Conservation (phyloP, 306 rosid genomes). For the Erythrophleum fordii region DNA sequence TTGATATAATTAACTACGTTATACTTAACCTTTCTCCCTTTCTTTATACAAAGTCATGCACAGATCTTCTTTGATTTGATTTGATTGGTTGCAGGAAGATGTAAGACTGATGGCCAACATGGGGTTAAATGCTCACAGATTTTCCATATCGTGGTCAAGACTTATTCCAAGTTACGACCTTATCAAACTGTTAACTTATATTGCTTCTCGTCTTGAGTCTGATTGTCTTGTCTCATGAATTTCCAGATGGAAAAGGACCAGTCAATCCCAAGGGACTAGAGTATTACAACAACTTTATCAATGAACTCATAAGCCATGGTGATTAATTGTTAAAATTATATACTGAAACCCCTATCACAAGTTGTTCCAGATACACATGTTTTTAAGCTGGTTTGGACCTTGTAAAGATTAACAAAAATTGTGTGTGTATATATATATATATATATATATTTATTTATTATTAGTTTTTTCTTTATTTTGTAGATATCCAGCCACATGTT, state of each 20-base stretch:
- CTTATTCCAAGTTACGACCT: slow-evolving; percentile 34
- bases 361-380: not conserved
- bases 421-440: too few species aligned
- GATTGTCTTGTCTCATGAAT: slow-evolving; percentile 8
- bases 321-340: not conserved
- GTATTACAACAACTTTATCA: slow-evolving; percentile 69
- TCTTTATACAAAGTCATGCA: not conserved
- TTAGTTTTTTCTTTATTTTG: not conserved
- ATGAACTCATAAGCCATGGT: slow-evolving; percentile 64
- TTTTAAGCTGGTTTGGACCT: not conserved
- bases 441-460: not conserved
- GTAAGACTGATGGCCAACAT: slow-evolving; percentile 33
- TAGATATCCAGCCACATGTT: slow-evolving; percentile 86
- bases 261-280: slow-evolving; percentile 68
- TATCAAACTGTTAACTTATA: slow-evolving; percentile 10
- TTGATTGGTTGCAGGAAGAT: slow-evolving; percentile 30
- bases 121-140: slow-evolving; percentile 34
- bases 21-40: not conserved
- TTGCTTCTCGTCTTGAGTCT: not conserved
- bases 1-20: not conserved
- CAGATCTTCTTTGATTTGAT: not conserved
- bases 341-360: not conserved
- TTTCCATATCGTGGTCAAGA: slow-evolving; percentile 47
- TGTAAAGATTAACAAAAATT: not conserved
- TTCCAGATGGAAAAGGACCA: slow-evolving; percentile 70